Evolutionary conservation across 371 early-diverging fungal species (phyloP), one percentile per base, ranked within the genome.

Genomic region (Mucor racemosus): DNA sequence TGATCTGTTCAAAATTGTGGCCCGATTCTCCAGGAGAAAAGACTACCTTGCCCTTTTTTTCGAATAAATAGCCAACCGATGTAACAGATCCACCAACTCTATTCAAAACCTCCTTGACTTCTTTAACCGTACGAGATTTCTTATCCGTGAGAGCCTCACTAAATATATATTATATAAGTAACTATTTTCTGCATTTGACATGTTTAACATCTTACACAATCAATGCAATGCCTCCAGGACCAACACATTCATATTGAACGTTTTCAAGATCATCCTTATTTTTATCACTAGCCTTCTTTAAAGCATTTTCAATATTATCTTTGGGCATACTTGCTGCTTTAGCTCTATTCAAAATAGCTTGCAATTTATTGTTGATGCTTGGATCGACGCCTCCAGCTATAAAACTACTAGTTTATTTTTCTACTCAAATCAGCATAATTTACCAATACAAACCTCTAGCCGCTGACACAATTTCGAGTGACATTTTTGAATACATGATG

Each of bases 221-320:
- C 61, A 88, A 71, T 7, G 91, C 91, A 46, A 85, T 80, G 6
- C 87, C 87, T 46, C 80, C 82, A 7, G 87, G 88, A 15, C 88
- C 89, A 19, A 86, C 80, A 33, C 88, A 90, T 80, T 91, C 91
- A 68, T 90, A 93, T 1, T 82, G 72, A 7, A 86, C 80, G 40
- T 78, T 71, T 54, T 89, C 86, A 7, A 88, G 42, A 6, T 72
- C 72, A 19, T 76, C 81, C 35, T 76, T 75, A 35, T 79, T 68
- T 34, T 74, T 76, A 48, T 80, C 74, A 0, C 62, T 50, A 26
- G 77, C 72, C 65, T 86, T 88, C 72, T 87, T 91, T 34, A 92
- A 74, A 9, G 92, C 90, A 44, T 77, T 83, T 65, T 93, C 91
- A 46, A 92, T 75, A 65, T 80, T 93, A 61, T 87, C 87, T 64